These are phyloP conservation scores for Alternaria gaisen DNA, from an alignment of 2,329 filamentous ascomycete genomes.

Conservation along the genomic window DNA sequence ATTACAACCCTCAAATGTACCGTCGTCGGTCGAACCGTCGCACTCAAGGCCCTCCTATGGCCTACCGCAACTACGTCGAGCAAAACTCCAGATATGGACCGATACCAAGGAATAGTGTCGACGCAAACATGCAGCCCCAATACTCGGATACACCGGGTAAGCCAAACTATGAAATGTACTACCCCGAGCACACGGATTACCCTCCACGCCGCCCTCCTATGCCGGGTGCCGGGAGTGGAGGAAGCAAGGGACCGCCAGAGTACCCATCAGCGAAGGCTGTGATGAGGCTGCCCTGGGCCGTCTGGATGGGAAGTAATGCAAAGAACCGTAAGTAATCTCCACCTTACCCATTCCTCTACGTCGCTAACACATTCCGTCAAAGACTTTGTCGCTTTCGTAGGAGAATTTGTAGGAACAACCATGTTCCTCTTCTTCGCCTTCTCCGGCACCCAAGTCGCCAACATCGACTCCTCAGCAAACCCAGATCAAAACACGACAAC, in stretches of 20 bases:
- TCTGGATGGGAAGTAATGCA: conserved; percentile 49
- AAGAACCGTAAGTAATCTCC: conserved; percentile 43
- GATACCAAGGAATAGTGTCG: conserved; percentile 25
- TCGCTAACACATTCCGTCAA: conserved; percentile 39
- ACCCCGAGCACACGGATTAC: conserved; percentile 36
- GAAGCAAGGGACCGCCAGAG: conserved; percentile 31
- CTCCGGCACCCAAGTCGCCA: conserved; percentile 56
- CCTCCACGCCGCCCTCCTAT: conserved; percentile 18
- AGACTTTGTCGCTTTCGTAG: conserved; percentile 57
- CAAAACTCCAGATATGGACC: conserved; percentile 24
- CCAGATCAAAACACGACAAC: conserved; percentile 52
- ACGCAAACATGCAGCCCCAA: conserved; percentile 18
- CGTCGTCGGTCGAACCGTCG: conserved; percentile 34
- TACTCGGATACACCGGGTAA: conserved; percentile 35
- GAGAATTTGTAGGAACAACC: conserved; percentile 57
- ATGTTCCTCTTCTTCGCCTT: conserved; percentile 59
- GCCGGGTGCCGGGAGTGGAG: conserved; percentile 11
- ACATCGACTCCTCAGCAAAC: conserved; percentile 56
- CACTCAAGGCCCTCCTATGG: conserved; percentile 36
- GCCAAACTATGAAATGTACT: conserved; percentile 31
- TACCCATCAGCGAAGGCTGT: conserved; percentile 48
- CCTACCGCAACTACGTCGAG: conserved; percentile 31
- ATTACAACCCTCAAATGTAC: conserved; percentile 33
- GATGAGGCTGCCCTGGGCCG: conserved; percentile 45
- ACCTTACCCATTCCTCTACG: background rate